A percentile compares a stretch with the other conserved stretches of the same genome.
phyloP scores from a whole-genome alignment of 2,329 filamentous ascomycete genomes.

The Diatrype stigma region DNA sequence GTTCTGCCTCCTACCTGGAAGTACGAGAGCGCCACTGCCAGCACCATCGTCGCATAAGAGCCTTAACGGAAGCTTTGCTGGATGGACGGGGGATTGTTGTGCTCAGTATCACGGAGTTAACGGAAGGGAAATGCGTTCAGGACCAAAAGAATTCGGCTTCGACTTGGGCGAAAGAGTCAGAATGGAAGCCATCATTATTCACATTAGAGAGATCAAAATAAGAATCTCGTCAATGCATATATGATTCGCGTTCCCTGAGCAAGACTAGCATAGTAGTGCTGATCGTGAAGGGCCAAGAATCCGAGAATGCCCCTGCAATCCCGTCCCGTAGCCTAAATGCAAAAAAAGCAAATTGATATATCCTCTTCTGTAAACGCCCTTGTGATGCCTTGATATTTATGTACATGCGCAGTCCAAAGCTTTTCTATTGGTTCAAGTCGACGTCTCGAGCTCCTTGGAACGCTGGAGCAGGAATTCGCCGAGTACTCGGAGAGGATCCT shows the following conservation, averaged over 20 bases:
- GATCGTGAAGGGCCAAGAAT: slow-evolving; percentile 12
- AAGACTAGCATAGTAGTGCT: slow-evolving; percentile 21
- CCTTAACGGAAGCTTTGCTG: slow-evolving; percentile 21
- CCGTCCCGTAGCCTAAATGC: slow-evolving; percentile 6
- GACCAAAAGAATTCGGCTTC: slow-evolving; percentile 12
- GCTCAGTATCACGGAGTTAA: slow-evolving; percentile 29
- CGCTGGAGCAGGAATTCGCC: slow-evolving; percentile 68
- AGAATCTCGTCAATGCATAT: slow-evolving; percentile 9
- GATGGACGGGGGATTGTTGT: slow-evolving; percentile 18
- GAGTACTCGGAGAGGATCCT: slow-evolving; percentile 63
- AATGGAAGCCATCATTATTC: slow-evolving; percentile 3
- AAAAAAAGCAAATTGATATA: slow-evolving; percentile 6
- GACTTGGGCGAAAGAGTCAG: slow-evolving; percentile 17
- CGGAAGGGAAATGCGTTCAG: slow-evolving; percentile 28
- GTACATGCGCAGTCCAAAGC: not conserved
- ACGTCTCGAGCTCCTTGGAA: slow-evolving; percentile 58
- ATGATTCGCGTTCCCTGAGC: not conserved
- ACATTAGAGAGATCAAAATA: slow-evolving; percentile 15
- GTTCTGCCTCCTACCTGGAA: slow-evolving; percentile 90
- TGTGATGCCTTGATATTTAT: slow-evolving; percentile 5
- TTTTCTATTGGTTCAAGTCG: slow-evolving; percentile 2
- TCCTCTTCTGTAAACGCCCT: slow-evolving; percentile 18
- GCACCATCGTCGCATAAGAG: slow-evolving; percentile 83
- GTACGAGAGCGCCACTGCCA: slow-evolving; percentile 97
- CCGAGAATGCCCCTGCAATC: slow-evolving; percentile 4